Percentiles rank a stretch among this genome's conserved stretches.
These are phyloP conservation scores for Solanum virginianum DNA, from an alignment of 257 asterid genomes.

Conservation along the genomic window DNA sequence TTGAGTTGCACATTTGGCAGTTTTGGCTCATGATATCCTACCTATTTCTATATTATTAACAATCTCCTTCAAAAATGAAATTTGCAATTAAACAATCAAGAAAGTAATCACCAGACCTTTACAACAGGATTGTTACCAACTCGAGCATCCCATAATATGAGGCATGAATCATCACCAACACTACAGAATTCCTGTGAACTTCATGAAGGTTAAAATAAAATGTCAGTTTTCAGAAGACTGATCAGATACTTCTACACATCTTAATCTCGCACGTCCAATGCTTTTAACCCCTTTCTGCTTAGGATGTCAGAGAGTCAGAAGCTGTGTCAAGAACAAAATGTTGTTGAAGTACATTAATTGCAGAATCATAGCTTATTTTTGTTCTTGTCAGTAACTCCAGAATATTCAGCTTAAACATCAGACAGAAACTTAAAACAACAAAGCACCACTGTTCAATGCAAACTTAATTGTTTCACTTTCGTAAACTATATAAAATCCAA, in stretches of 20 bases:
- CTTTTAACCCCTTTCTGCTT: not conserved
- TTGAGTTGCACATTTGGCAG: not conserved
- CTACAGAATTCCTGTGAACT: slow-evolving; percentile 98
- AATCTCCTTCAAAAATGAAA: not conserved
- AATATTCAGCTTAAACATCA: not conserved
- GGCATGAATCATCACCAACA: slow-evolving; percentile 97
- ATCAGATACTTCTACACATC: slow-evolving; percentile 1
- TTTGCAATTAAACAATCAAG: not conserved
- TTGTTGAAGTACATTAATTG: not conserved
- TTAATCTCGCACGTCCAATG: not conserved
- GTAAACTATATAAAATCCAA: not conserved
- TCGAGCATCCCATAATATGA: slow-evolving; percentile 96
- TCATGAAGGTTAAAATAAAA: slow-evolving; percentile 10
- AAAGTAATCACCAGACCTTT: slow-evolving; percentile 34
- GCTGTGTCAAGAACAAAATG: not conserved
- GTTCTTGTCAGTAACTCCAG: not conserved
- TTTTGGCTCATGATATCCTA: not conserved
- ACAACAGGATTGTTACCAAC: slow-evolving; percentile 56
- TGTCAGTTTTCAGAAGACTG: slow-evolving; percentile 10
- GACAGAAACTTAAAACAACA: not conserved
- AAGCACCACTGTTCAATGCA: not conserved
- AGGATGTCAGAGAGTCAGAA: not conserved
- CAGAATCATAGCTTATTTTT: not conserved
- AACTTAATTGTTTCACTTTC: not conserved
- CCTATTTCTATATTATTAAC: not conserved